These are phyloP conservation scores for Penicillium parvum DNA, from an alignment of 495 filamentous ascomycete species.

Conservation along the genomic window DNA sequence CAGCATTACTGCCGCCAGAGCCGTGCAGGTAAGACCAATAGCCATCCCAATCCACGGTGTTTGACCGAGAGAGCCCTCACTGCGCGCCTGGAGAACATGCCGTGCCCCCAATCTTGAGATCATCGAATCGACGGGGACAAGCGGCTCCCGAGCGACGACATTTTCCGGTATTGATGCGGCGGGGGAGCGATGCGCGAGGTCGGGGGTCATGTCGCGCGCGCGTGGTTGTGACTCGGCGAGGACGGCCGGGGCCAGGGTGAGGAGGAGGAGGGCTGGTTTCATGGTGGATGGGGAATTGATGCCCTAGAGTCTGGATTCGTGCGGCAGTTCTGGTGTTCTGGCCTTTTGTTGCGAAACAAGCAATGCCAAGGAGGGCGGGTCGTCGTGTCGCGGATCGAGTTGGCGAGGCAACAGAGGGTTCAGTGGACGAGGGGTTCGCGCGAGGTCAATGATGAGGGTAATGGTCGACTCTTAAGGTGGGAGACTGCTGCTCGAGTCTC, in stretches of 20 bases:
- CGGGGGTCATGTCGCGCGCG: constrained; percentile 16
- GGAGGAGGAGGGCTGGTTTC: constrained; percentile 29
- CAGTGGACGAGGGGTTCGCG: not conserved
- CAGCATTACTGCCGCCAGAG: constrained; percentile 43
- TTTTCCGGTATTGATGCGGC: constrained; percentile 28
- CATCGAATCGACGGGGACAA: not conserved
- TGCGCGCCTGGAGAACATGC: constrained; percentile 33
- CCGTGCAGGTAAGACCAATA: constrained; percentile 43
- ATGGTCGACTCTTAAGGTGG: not conserved
- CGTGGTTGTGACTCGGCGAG: constrained; percentile 27
- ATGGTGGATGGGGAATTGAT: constrained; percentile 20
- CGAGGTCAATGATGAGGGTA: not conserved
- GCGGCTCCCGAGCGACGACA: constrained; percentile 4
- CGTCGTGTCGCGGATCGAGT: constrained; percentile 15
- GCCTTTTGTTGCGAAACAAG: constrained; percentile 17
- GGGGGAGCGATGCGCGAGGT: constrained; percentile 24
- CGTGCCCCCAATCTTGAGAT: not conserved
- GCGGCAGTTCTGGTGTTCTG: not conserved
- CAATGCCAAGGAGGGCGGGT: constrained; percentile 30
- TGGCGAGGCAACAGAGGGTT: constrained; percentile 26
- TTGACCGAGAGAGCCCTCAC: constrained; percentile 43
- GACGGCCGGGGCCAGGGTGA: constrained; percentile 31
- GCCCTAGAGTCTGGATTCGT: not conserved
- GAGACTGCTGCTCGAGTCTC: no score
- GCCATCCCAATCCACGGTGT: constrained; percentile 49